Percentiles rank a stretch among this genome's conserved stretches.
phyloP scores from a whole-genome alignment of 805 yeast species.

The Jamesozyma rosinii region DNA sequence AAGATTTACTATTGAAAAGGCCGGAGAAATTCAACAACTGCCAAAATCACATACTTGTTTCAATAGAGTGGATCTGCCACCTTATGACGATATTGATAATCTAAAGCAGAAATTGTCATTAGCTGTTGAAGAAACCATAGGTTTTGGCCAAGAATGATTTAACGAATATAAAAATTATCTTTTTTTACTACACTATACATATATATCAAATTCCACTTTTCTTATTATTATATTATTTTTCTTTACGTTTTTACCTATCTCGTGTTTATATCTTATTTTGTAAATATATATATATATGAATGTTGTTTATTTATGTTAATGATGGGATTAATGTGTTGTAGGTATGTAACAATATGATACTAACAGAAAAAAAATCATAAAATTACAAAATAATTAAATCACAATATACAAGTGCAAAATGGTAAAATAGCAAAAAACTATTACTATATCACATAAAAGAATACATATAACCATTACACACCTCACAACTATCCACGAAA shows the following conservation, averaged over 20 bases:
- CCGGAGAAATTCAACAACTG: constrained; percentile 84
- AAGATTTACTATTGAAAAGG: constrained; percentile 93
- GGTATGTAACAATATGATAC: too few species aligned
- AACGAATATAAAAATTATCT: neutral
- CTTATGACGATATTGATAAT: constrained; percentile 73
- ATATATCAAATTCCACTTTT: neutral
- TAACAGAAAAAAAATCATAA: too few species aligned
- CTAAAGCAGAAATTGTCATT: constrained; percentile 82
- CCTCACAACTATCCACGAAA: too few species aligned
- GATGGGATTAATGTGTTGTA: too few species aligned
- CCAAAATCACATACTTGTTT: constrained; percentile 98
- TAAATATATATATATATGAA: too few species aligned
- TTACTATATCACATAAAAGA: too few species aligned
- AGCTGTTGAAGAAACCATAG: constrained; percentile 98
- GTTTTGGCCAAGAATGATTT: constrained; percentile 87
- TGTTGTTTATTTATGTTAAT: neutral
- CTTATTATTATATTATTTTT: too few species aligned
- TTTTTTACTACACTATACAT: neutral
- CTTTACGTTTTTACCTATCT: neutral
- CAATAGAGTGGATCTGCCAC: constrained; percentile 97
- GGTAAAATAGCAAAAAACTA: too few species aligned
- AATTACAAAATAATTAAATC: too few species aligned
- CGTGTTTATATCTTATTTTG: neutral
- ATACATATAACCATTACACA: too few species aligned
- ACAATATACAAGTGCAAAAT: too few species aligned